A percentile compares a stretch with the other conserved stretches of the same genome.
phyloP scores from a whole-genome alignment of 305 asterid species.

The Andrographis paniculata region DNA sequence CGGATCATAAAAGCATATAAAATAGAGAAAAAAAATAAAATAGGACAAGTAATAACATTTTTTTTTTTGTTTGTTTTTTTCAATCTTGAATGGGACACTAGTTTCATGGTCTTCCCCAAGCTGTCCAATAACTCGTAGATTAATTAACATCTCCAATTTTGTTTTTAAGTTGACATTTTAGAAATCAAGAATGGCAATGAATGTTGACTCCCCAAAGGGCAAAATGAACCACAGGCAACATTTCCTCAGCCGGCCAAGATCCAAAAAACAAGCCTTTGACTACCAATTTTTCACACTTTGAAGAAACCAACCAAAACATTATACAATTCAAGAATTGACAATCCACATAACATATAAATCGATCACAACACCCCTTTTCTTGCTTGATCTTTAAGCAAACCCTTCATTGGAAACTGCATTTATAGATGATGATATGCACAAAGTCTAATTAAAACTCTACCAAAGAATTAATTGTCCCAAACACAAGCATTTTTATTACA shows the following conservation, averaged over 20 bases:
- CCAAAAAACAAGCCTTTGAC: neutral
- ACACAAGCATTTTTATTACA: slow-evolving; percentile 27
- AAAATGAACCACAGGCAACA: neutral
- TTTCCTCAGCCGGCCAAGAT: neutral
- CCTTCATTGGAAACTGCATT: slow-evolving; percentile 21
- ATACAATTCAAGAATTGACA: slow-evolving; percentile 17
- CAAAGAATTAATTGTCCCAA: slow-evolving; percentile 16
- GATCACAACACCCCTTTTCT: slow-evolving; percentile 18
- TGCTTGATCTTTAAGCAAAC: slow-evolving; percentile 42
- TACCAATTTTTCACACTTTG: neutral
- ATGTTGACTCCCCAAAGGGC: too few relatives aligned
- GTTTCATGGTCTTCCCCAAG: too few relatives aligned
- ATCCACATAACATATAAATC: slow-evolving; percentile 3
- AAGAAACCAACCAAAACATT: neutral
- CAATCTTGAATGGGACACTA: too few relatives aligned
- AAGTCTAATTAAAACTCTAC: slow-evolving; percentile 33
- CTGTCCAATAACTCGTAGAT: too few relatives aligned
- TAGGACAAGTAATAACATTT: too few relatives aligned
- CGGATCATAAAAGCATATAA: too few relatives aligned
- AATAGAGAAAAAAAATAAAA: too few relatives aligned
- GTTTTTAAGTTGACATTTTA: too few relatives aligned
- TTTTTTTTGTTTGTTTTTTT: too few relatives aligned
- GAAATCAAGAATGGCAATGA: too few relatives aligned
- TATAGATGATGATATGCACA: too few relatives aligned
- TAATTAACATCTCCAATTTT: too few relatives aligned